Evolutionary conservation across 805 yeast species (phyloP).

Genomic region (Candida palmyrensis): DNA sequence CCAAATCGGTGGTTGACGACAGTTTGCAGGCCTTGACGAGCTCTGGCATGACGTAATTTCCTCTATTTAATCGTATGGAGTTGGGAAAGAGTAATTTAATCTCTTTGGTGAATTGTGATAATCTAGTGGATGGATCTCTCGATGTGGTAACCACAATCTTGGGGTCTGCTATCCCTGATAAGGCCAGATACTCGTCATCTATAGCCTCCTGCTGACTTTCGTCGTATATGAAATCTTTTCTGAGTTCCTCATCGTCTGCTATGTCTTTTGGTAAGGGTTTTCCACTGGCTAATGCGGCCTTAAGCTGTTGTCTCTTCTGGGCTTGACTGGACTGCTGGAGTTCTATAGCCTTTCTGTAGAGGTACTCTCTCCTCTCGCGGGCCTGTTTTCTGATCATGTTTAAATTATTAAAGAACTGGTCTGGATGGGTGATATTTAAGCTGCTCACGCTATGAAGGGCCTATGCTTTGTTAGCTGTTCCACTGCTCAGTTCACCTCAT

Average conservation of each 20-base stretch:
- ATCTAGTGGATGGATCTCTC: slow-evolving; percentile 79
- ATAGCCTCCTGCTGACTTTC: slow-evolving; percentile 65
- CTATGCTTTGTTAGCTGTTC: too few species aligned
- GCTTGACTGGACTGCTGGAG: slow-evolving; percentile 83
- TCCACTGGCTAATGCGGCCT: slow-evolving; percentile 87
- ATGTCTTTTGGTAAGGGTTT: slow-evolving; percentile 85
- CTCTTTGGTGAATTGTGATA: slow-evolving; percentile 91
- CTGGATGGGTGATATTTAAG: not conserved
- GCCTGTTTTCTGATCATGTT: slow-evolving; percentile 85
- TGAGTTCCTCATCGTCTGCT: slow-evolving; percentile 80
- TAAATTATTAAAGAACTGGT: not conserved
- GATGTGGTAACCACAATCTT: slow-evolving; percentile 89
- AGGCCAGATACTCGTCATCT: slow-evolving; percentile 88
- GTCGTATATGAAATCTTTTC: slow-evolving; percentile 80
- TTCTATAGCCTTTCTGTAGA: slow-evolving; percentile 83
- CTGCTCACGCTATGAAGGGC: too few species aligned
- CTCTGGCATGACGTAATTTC: slow-evolving; percentile 82
- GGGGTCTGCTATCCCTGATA: slow-evolving; percentile 88
- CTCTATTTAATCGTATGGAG: slow-evolving; percentile 84
- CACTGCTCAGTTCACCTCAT: too few species aligned
- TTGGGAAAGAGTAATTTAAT: slow-evolving; percentile 86
- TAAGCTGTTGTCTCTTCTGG: slow-evolving; percentile 80
- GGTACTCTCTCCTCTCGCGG: slow-evolving; percentile 90
- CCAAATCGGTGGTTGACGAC: slow-evolving; percentile 77
- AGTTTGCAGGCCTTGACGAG: slow-evolving; percentile 78